These are phyloP conservation scores for Gloeostereum incarnatum DNA, from an alignment of 768 basidiomycete genomes.

Conservation along the genomic window DNA sequence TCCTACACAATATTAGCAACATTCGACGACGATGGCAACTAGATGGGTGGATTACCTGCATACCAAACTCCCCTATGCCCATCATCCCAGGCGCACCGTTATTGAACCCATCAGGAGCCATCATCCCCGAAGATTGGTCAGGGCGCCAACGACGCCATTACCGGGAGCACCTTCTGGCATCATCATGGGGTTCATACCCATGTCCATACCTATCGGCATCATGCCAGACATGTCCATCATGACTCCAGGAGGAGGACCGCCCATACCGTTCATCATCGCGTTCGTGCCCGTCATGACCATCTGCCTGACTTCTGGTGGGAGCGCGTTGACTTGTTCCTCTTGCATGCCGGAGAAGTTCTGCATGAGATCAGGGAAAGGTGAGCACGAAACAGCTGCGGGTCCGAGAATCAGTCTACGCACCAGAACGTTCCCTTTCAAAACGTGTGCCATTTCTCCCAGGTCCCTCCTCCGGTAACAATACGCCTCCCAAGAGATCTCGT, in stretches of 20 bases:
- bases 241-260: constrained; percentile 54
- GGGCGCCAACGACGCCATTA: constrained; percentile 27
- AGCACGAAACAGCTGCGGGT: neutral
- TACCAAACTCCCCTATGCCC: constrained; percentile 60
- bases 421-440: constrained; percentile 76
- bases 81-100: constrained; percentile 54
- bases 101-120: constrained; percentile 38
- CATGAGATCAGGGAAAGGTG: constrained; percentile 4
- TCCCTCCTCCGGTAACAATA: constrained; percentile 83
- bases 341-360: constrained; percentile 79
- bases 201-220: constrained; percentile 58
- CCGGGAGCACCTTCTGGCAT: constrained; percentile 26
- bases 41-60: constrained; percentile 45
- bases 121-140: constrained; percentile 34
- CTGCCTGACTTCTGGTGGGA: constrained; percentile 74
- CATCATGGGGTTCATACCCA: constrained; percentile 59
- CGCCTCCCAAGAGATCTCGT: constrained; percentile 92
- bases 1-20: constrained; percentile 30
- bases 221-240: constrained; percentile 79
- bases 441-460: constrained; percentile 67
- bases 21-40: constrained; percentile 11
- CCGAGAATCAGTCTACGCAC: constrained; percentile 32
- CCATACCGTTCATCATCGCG: constrained; percentile 62
- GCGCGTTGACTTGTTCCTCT: constrained; percentile 68
- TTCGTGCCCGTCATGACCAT: constrained; percentile 84